phyloP scores from a whole-genome alignment of 768 basidiomycete species.

The Suillus brevipes region DNA sequence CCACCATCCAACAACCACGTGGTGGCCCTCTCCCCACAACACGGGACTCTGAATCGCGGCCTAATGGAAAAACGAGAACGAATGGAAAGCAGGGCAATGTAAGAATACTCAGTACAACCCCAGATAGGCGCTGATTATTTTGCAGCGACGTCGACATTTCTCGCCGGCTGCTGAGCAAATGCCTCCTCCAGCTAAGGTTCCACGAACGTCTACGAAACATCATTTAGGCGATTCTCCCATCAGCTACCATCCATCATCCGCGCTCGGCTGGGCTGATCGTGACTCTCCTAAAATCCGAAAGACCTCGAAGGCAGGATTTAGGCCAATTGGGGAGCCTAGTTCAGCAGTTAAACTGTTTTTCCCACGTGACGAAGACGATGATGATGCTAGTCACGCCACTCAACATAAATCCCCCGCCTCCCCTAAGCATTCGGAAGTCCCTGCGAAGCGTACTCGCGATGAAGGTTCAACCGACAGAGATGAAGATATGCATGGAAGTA shows the following conservation, averaged over 20 bases:
- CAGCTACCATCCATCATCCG: slow-evolving; percentile 10
- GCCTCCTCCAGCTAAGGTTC: slow-evolving; percentile 33
- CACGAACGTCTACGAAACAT: slow-evolving; percentile 18
- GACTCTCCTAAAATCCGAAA: slow-evolving; percentile 19
- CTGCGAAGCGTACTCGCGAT: slow-evolving; percentile 29
- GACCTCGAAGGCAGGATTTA: slow-evolving; percentile 56
- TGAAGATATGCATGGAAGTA: slow-evolving; percentile 12
- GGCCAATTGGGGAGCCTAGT: slow-evolving; percentile 56
- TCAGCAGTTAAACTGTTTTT: slow-evolving; percentile 77
- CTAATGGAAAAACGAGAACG: slow-evolving; percentile 36
- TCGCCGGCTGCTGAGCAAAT: slow-evolving; percentile 33
- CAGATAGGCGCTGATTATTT: slow-evolving; percentile 12
- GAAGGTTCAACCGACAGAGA: slow-evolving; percentile 22
- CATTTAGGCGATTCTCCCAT: slow-evolving; percentile 15
- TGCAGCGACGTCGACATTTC: slow-evolving; percentile 20
- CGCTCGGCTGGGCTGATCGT: slow-evolving; percentile 18
- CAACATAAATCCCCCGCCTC: slow-evolving; percentile 19
- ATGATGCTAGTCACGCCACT: slow-evolving; percentile 25
- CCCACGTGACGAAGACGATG: slow-evolving; percentile 68
- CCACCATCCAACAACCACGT: slow-evolving; percentile 22
- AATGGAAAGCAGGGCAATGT: slow-evolving; percentile 40
- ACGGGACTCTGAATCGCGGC: slow-evolving; percentile 26
- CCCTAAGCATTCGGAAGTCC: slow-evolving; percentile 21
- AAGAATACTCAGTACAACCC: slow-evolving; percentile 17
- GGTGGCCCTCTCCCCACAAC: not conserved